A percentile compares a stretch with the other conserved stretches of the same genome.
These are phyloP conservation scores for Porpolomopsis calyptriformis DNA, from an alignment of 768 basidiomycete genomes.

Conservation along the genomic window DNA sequence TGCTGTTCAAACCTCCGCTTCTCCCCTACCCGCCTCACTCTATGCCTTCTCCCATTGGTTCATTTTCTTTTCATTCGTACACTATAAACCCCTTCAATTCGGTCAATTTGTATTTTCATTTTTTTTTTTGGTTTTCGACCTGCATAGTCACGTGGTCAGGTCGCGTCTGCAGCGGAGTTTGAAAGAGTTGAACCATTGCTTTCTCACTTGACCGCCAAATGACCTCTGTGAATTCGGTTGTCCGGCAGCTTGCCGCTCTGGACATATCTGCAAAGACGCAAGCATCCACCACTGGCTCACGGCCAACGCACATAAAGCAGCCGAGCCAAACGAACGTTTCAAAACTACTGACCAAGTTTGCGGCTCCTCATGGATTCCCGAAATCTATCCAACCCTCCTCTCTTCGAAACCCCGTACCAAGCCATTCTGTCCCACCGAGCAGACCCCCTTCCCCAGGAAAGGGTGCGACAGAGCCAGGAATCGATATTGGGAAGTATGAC, in stretches of 20 bases:
- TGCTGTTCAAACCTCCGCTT: too few species aligned
- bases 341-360: conserved; percentile 67
- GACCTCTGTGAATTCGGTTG: conserved; percentile 47
- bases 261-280: conserved; percentile 50
- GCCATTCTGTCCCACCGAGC: conserved; percentile 33
- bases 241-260: conserved; percentile 58
- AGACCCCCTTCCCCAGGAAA: conserved; percentile 26
- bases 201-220: conserved; percentile 13
- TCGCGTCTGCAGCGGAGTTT: conserved; percentile 1
- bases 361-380: conserved; percentile 47
- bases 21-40: too few species aligned
- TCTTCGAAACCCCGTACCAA: conserved; percentile 13
- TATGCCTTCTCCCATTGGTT: too few species aligned
- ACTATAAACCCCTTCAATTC: too few species aligned
- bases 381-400: conserved; percentile 13
- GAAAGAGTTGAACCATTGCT: background rate
- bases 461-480: conserved; percentile 22
- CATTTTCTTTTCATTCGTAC: too few species aligned
- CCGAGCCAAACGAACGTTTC: conserved; percentile 50
- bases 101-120: too few species aligned
- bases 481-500: conserved; percentile 88
- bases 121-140: too few species aligned
- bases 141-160: background rate
- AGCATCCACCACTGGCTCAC: conserved; percentile 18
- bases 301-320: conserved; percentile 38